phyloP scores from a whole-genome alignment of 2,329 filamentous ascomycete genomes.

The Hymenoscyphus fructigenus region DNA sequence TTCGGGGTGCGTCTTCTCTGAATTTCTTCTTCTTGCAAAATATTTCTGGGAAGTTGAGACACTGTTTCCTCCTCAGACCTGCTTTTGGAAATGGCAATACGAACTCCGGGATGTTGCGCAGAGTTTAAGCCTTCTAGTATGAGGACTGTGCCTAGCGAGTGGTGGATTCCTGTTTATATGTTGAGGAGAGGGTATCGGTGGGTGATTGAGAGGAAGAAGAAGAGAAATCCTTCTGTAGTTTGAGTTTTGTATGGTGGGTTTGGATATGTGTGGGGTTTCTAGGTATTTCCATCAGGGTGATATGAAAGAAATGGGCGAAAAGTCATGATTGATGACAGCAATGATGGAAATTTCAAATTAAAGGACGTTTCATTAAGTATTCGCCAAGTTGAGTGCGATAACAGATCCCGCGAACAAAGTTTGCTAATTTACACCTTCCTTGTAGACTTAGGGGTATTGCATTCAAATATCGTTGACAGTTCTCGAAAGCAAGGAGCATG shows the following conservation, averaged over 20 bases:
- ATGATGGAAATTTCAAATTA: neutral
- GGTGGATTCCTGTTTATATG: neutral
- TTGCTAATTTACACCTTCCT: no score
- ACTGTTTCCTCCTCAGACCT: no score
- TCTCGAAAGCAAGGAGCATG: no score
- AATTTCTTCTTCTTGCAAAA: no score
- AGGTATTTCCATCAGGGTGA: neutral
- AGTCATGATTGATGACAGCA: neutral
- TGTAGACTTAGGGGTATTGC: no score
- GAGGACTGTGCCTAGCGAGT: constrained; percentile 1
- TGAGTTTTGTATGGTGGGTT: neutral
- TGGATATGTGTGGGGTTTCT: neutral
- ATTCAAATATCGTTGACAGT: no score
- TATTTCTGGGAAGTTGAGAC: no score
- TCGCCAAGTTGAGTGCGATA: no score
- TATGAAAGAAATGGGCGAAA: neutral
- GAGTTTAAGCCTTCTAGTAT: neutral
- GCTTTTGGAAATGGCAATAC: no score
- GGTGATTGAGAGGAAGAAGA: neutral
- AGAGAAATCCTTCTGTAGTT: neutral
- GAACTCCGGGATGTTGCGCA: no score
- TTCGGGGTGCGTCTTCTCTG: neutral
- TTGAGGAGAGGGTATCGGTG: neutral
- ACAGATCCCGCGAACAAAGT: no score
- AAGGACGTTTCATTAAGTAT: no score